These are phyloP conservation scores for Candida sp. DNA, from an alignment of 1,139 yeast species.

Conservation along the genomic window DNA sequence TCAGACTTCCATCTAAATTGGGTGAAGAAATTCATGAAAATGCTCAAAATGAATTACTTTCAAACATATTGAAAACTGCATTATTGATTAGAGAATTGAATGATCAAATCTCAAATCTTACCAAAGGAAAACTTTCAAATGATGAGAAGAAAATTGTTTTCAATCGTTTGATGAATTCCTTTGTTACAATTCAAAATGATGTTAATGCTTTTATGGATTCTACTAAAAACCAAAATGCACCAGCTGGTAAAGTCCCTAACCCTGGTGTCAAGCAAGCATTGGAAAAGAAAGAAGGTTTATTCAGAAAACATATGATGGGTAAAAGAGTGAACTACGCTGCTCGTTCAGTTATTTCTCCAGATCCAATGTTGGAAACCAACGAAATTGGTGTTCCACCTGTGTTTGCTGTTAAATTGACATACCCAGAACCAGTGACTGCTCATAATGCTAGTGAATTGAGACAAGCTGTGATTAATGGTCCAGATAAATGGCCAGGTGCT, in stretches of 20 bases:
- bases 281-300: constrained; percentile 98
- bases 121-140: constrained; percentile 61
- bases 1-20: constrained; percentile 92
- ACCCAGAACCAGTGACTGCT: constrained; percentile 98
- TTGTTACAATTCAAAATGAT: constrained; percentile 92
- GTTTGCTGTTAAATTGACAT: constrained; percentile 90
- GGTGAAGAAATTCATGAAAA: constrained; percentile 98
- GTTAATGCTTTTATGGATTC: constrained; percentile 94
- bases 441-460: constrained; percentile 88
- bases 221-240: constrained; percentile 75
- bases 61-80: constrained; percentile 77
- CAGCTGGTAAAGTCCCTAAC: constrained; percentile 66
- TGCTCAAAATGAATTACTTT: constrained; percentile 83
- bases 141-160: constrained; percentile 71
- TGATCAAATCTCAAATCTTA: constrained; percentile 61
- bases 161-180: constrained; percentile 90
- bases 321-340: constrained; percentile 99
- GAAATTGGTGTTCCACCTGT: constrained; percentile 99
- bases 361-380: constrained; percentile 95
- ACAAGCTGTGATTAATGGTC: constrained; percentile 96
- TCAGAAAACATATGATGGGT: constrained; percentile 99
- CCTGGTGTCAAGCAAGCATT: constrained; percentile 98
- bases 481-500: constrained; percentile 99
- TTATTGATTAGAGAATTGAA: constrained; percentile 84
- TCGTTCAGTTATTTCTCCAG: constrained; percentile 98